Conservation (phyloP, 169 alveolate genomes). For the Plasmodium falciparum region DNA sequence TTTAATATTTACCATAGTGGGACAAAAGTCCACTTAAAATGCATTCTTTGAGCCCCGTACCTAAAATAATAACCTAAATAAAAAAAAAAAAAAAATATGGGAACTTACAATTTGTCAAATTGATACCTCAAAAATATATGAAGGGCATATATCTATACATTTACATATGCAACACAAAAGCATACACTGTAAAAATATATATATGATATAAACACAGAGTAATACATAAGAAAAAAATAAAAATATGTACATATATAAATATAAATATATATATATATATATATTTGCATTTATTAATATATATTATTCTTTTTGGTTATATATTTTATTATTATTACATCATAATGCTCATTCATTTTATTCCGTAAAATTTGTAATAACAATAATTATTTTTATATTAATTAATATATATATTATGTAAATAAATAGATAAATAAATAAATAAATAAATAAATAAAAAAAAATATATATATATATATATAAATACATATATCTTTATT, state of each 20-base stretch:
- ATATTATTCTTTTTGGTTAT: conserved; percentile 4
- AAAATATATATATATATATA: not conserved
- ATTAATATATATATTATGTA: no score
- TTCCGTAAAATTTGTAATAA: no score
- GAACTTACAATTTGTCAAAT: not conserved
- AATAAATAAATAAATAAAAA: no score
- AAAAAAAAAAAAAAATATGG: not conserved
- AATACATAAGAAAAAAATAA: not conserved
- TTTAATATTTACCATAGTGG: conserved; percentile 77
- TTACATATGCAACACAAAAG: no score
- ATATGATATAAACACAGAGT: not conserved
- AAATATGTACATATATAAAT: not conserved
- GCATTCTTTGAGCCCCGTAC: conserved; percentile 99
- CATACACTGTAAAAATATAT: conserved; percentile 4
- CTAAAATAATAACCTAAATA: conserved; percentile 94
- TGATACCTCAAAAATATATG: not conserved
- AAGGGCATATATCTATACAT: no score
- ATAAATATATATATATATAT: not conserved
- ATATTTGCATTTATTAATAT: conserved; percentile 7
- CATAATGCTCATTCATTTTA: conserved; percentile 77
- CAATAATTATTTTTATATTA: no score
- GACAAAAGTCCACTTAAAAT: conserved; percentile 97
- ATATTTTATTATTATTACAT: conserved; percentile 32
- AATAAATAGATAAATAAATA: no score
- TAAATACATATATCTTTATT: not conserved